Percentiles rank a stretch among this genome's conserved stretches.
Conservation (phyloP, 257 asterid species). For the Coffea canephora region DNA sequence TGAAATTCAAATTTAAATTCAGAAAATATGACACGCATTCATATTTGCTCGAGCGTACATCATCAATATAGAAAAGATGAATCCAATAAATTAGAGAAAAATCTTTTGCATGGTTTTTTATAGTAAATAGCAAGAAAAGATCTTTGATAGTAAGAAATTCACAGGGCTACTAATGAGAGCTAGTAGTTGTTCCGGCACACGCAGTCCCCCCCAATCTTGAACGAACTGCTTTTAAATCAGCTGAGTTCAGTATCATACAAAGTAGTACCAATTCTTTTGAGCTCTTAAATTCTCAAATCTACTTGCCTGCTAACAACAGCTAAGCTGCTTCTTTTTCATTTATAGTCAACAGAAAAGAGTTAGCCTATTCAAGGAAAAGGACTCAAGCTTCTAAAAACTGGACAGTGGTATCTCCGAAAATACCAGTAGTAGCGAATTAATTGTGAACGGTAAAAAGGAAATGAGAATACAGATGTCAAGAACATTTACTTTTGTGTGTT, state of each 20-base stretch:
- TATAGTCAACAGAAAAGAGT: conserved; percentile 6
- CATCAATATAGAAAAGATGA: too few species aligned
- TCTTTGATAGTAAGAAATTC: not conserved
- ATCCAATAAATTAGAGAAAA: not conserved
- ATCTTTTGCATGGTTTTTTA: not conserved
- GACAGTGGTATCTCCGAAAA: not conserved
- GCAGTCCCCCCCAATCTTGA: not conserved
- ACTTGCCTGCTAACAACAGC: conserved; percentile 22
- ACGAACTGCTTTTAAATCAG: not conserved
- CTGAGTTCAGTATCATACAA: not conserved
- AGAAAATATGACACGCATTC: too few species aligned
- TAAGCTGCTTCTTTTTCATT: conserved; percentile 10
- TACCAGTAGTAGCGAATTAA: not conserved
- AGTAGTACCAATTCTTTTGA: not conserved
- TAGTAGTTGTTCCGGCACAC: not conserved
- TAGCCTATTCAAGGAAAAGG: not conserved
- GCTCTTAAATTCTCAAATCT: conserved; percentile 25
- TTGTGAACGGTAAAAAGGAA: not conserved
- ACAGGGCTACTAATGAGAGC: not conserved
- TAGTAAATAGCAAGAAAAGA: not conserved
- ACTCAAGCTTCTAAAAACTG: not conserved
- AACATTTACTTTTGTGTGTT: conserved; percentile 11
- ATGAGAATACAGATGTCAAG: not conserved
- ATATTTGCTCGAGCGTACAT: too few species aligned
- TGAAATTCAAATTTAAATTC: too few species aligned